Evolutionary conservation across 805 yeast species (phyloP).

Genomic region (Candida jianshihensis): DNA sequence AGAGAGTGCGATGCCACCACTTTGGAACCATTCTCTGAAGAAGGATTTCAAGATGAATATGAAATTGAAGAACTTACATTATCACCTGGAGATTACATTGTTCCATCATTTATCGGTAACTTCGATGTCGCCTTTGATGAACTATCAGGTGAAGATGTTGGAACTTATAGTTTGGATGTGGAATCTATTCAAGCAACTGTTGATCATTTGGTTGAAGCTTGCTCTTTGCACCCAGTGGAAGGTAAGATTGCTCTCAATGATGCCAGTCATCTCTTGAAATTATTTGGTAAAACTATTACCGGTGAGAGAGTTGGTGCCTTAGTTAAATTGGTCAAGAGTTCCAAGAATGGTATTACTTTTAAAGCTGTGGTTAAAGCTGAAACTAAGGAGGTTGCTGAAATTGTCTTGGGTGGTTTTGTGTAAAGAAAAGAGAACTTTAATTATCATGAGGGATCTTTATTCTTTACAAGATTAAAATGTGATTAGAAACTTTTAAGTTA

Average conservation of each 20-base stretch:
- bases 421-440: too few relatives aligned
- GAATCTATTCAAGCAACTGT: slow-evolving; percentile 50
- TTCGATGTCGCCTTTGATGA: slow-evolving; percentile 72
- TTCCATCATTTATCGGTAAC: slow-evolving; percentile 71
- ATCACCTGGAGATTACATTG: slow-evolving; percentile 73
- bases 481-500: too few relatives aligned
- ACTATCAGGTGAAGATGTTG: slow-evolving; percentile 52
- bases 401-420: slow-evolving; percentile 44
- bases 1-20: slow-evolving; percentile 75
- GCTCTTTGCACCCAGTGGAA: slow-evolving; percentile 69
- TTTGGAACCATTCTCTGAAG: slow-evolving; percentile 55
- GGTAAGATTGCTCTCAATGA: slow-evolving; percentile 48
- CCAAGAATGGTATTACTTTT: slow-evolving; percentile 38
- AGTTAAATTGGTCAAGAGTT: slow-evolving; percentile 35
- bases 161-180: slow-evolving; percentile 57
- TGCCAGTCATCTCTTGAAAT: slow-evolving; percentile 61
- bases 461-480: too few relatives aligned
- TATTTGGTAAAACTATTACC: slow-evolving; percentile 63
- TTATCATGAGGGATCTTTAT: too few relatives aligned
- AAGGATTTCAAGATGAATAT: slow-evolving; percentile 90
- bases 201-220: slow-evolving; percentile 39
- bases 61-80: slow-evolving; percentile 76
- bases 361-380: slow-evolving; percentile 37
- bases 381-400: slow-evolving; percentile 36
- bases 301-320: slow-evolving; percentile 39